Evolutionary conservation across 371 early-diverging fungal genomes (phyloP).

Genomic region (Mortierella sp.): DNA sequence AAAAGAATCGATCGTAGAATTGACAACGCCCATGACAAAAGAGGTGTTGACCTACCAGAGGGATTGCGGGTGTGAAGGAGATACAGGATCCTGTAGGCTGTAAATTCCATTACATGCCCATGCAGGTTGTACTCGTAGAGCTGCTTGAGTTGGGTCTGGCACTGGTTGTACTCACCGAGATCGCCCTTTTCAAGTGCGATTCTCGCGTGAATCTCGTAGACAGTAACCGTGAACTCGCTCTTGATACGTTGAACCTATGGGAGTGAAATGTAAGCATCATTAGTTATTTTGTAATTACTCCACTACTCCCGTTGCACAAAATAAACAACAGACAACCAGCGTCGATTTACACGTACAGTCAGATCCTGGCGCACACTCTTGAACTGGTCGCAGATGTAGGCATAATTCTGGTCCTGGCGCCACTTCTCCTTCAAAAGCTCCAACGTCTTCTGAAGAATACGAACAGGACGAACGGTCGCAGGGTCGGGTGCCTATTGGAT

Average conservation of each 20-base stretch:
- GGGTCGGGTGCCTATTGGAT: conserved; percentile 87
- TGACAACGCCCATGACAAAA: neutral
- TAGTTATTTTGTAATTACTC: no score
- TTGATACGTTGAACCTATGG: conserved; percentile 89
- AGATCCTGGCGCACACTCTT: conserved; percentile 96
- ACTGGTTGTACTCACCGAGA: conserved; percentile 97
- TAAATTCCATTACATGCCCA: conserved; percentile 87
- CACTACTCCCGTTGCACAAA: neutral
- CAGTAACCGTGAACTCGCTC: conserved; percentile 92
- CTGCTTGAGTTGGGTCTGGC: conserved; percentile 92
- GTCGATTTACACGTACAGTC: conserved; percentile 68
- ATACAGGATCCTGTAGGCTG: conserved; percentile 93
- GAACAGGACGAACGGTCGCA: conserved; percentile 87
- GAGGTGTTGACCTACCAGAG: conserved; percentile 67
- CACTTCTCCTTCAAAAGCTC: conserved; percentile 83
- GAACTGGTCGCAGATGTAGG: conserved; percentile 95
- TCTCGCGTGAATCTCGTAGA: conserved; percentile 94
- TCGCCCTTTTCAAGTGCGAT: conserved; percentile 95
- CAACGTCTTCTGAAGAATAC: conserved; percentile 79
- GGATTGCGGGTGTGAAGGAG: conserved; percentile 88
- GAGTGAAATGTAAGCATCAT: neutral
- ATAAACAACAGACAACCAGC: neutral
- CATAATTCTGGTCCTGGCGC: conserved; percentile 84
- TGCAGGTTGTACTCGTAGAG: conserved; percentile 80
- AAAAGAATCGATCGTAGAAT: conserved; percentile 13